phyloP scores from a whole-genome alignment of 2,329 filamentous ascomycete species.

The Penicillium sp. region DNA sequence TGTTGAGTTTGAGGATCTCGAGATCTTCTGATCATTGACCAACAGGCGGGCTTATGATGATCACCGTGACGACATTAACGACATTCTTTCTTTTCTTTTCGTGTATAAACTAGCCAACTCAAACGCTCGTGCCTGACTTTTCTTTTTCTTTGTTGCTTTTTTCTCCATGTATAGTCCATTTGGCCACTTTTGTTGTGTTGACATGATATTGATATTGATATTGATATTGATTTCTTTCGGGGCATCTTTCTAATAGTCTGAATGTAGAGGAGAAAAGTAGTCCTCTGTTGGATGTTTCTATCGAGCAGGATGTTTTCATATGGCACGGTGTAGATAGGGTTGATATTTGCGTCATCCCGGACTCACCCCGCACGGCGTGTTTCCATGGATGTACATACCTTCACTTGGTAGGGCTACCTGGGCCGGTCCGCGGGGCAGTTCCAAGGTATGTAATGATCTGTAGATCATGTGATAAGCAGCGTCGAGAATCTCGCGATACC shows the following conservation, averaged over 20 bases:
- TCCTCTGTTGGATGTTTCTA: background rate
- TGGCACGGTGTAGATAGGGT: too few species aligned
- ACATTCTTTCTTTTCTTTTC: conserved; percentile 11
- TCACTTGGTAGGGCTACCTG: too few species aligned
- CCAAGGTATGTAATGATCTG: too few species aligned
- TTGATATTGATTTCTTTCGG: background rate
- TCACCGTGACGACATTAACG: conserved; percentile 8
- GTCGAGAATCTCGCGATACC: background rate
- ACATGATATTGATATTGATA: background rate
- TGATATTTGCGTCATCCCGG: background rate
- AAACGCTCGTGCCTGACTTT: background rate
- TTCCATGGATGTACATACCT: too few species aligned
- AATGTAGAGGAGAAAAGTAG: background rate
- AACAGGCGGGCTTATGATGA: conserved; percentile 3
- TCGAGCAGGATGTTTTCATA: too few species aligned
- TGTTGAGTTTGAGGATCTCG: conserved; percentile 50
- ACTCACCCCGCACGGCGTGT: background rate
- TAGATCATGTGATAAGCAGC: background rate
- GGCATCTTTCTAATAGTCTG: background rate
- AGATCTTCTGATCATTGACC: conserved; percentile 40
- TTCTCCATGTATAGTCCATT: background rate
- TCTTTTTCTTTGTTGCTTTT: background rate
- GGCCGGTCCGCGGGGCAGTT: background rate
- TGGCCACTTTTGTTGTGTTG: too few species aligned
- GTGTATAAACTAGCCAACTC: conserved; percentile 7